Evolutionary conservation across 208 protist species (phyloP).

Genomic region (Trypanosomatidae sp.): DNA sequence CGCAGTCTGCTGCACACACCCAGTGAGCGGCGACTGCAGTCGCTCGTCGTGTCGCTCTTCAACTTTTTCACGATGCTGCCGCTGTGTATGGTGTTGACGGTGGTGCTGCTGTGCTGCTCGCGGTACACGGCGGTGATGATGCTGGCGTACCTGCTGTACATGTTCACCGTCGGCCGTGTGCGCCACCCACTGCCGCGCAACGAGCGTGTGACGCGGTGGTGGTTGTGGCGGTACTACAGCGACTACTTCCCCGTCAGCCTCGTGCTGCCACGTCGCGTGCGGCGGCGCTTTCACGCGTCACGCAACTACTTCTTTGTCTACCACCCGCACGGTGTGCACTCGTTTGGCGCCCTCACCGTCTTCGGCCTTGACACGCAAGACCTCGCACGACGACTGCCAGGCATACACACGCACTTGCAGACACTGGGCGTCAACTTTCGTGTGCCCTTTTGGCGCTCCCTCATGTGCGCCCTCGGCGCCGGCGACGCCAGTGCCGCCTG

Average conservation of each 20-base stretch:
- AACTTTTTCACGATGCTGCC: constrained; percentile 65
- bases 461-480: constrained; percentile 37
- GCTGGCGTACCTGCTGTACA: constrained; percentile 50
- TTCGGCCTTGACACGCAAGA: constrained; percentile 47
- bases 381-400: constrained; percentile 25
- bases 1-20: constrained; percentile 35
- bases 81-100: constrained; percentile 16
- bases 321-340: constrained; percentile 84
- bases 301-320: constrained; percentile 83
- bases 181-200: constrained; percentile 22
- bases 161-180: constrained; percentile 36
- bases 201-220: constrained; percentile 6
- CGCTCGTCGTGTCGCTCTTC: constrained; percentile 20
- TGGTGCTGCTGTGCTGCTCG: constrained; percentile 18
- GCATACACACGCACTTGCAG: constrained; percentile 59
- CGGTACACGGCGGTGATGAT: constrained; percentile 41
- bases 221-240: constrained; percentile 44
- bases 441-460: constrained; percentile 74
- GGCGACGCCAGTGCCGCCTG: constrained; percentile 71
- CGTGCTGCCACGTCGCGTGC: constrained; percentile 29
- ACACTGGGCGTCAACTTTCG: constrained; percentile 81
- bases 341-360: constrained; percentile 74
- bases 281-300: constrained; percentile 18
- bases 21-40: constrained; percentile 28
- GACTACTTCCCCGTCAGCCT: constrained; percentile 82